These are phyloP conservation scores for Acanthamoeba lenticulata DNA, from an alignment of 208 protist species.

Conservation along the genomic window DNA sequence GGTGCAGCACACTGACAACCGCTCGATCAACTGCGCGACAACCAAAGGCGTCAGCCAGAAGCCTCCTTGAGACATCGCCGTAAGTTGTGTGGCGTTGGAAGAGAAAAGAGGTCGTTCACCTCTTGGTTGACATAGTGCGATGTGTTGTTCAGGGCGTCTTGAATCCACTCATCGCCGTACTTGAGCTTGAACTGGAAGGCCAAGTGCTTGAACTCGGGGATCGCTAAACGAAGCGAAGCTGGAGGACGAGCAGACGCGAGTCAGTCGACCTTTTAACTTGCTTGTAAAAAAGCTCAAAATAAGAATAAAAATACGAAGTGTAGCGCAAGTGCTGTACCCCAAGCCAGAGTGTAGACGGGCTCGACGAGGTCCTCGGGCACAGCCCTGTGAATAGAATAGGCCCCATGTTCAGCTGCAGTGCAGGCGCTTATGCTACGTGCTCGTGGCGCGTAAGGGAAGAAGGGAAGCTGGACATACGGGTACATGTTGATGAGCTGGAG, in stretches of 20 bases:
- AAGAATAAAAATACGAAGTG: too few species aligned
- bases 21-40: background rate
- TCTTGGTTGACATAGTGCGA: slow-evolving; percentile 49
- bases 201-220: slow-evolving; percentile 35
- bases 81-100: too few species aligned
- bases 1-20: background rate
- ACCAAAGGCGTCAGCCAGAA: background rate
- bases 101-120: background rate
- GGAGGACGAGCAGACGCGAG: too few species aligned
- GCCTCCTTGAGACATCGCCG: too few species aligned
- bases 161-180: slow-evolving; percentile 39
- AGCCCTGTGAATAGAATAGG: background rate
- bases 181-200: slow-evolving; percentile 57
- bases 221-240: slow-evolving; percentile 2
- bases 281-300: too few species aligned
- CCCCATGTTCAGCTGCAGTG: too few species aligned
- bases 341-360: background rate
- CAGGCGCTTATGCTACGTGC: background rate
- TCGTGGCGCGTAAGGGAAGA: background rate
- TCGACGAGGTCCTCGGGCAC: background rate
- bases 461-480: background rate
- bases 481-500: background rate
- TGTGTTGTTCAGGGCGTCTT: background rate
- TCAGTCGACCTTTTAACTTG: too few species aligned
- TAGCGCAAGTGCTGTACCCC: background rate